Evolutionary conservation across 176 grass and related monocot genomes (phyloP), one percentile per base, ranked within the genome.

Genomic region (Zea luxurians): DNA sequence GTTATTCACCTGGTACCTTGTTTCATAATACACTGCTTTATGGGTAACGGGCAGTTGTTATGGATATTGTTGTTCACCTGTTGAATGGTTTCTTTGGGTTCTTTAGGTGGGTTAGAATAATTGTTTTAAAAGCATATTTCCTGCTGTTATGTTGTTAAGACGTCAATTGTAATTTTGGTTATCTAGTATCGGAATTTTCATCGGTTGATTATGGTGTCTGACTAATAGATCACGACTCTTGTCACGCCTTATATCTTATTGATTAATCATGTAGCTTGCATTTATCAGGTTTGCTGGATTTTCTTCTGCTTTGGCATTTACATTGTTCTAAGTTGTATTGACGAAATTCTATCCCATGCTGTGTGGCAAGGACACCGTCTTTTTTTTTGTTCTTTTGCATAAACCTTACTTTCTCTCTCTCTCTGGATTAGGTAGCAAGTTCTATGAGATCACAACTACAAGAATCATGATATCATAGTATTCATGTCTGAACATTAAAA

Each of bases 401-500:
- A 64, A 67, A 44, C 70, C 58, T 80, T 88, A 16, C 16, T 70
- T 76, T 84, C 80, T 84, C 27, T 27, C 27, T 27, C 35, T 76
- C 64, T 76, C 77, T 84, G 82, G 86, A 64, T 80, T 88, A 88
- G 57, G 71, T 88, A 88, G 77, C 77, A 84, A 80, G 82, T 83
- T 48, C 37, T 76, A 84, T 84, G 65, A 88, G 77, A 84, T 88
- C 82, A 84, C 48, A 27, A 88, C 65, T 66, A 76, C 77, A 77
- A 84, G 86, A 88, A 71, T 88, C 86, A 71, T 88, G 65, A 77
- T 84, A 40, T 84, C 77, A 73, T 78, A 77, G 78, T 89, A 81
- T 81, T 73, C 78, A 77, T 72, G 59, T 85, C 40, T 84, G 66
- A 76, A 15, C 70, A 63, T 79, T 83, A 63, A 84, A 88, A 72